Conservation (phyloP, 495 filamentous ascomycete genomes). For the Aspergillus bertholletiae region DNA sequence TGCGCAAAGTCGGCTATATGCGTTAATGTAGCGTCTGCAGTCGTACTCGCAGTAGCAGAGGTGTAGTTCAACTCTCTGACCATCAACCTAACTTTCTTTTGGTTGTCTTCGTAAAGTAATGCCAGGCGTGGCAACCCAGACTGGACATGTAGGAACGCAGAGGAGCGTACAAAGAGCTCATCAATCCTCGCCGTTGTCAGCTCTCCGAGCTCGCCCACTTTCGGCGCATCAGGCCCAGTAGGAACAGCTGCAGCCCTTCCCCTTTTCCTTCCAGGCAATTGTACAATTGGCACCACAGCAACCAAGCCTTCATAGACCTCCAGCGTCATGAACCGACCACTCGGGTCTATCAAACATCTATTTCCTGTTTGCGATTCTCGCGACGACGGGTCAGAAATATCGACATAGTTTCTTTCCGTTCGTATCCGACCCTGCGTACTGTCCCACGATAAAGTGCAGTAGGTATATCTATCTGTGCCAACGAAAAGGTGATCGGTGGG, state of each 20-base stretch:
- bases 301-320: constrained; percentile 88
- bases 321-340: constrained; percentile 73
- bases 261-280: constrained; percentile 56
- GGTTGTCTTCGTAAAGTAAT: constrained; percentile 73
- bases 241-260: constrained; percentile 22
- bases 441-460: constrained; percentile 89
- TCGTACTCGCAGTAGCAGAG: constrained; percentile 39
- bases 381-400: constrained; percentile 74
- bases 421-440: constrained; percentile 52
- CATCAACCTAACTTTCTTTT: constrained; percentile 59
- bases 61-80: constrained; percentile 53
- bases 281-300: constrained; percentile 67
- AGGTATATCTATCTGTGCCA: constrained; percentile 82
- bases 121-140: constrained; percentile 72
- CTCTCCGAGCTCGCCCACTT: constrained; percentile 59
- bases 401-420: constrained; percentile 66
- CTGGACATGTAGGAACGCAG: constrained; percentile 74
- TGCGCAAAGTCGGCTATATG: constrained; percentile 48
- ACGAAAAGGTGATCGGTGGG: constrained; percentile 86
- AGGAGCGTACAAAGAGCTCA: constrained; percentile 82
- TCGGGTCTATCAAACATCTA: constrained; percentile 79
- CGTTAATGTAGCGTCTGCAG: constrained; percentile 49
- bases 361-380: constrained; percentile 73
- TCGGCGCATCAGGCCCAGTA: constrained; percentile 30
- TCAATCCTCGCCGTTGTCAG: constrained; percentile 72